Evolutionary conservation across 2,329 filamentous ascomycete species (phyloP).

Genomic region (Trichophyton verrucosum): DNA sequence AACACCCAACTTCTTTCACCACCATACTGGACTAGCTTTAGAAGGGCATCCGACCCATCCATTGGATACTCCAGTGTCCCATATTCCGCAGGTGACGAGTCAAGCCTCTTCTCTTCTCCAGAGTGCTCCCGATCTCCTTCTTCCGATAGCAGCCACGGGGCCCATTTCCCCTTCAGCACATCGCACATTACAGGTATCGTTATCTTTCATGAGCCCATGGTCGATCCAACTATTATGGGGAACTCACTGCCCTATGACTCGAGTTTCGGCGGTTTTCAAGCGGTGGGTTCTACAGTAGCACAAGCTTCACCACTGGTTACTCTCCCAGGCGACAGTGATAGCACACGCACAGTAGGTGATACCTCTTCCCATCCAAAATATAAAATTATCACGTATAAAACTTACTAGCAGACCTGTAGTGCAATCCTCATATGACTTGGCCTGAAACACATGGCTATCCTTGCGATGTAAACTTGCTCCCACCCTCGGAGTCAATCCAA

Average conservation of each 20-base stretch:
- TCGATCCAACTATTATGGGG: conserved; percentile 13
- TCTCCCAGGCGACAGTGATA: conserved; percentile 24
- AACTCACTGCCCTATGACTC: not conserved
- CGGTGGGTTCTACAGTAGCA: conserved; percentile 17
- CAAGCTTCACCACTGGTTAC: conserved; percentile 25
- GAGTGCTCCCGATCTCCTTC: conserved; percentile 34
- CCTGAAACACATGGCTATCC: conserved; percentile 25
- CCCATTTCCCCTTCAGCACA: conserved; percentile 22
- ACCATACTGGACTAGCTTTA: conserved; percentile 27
- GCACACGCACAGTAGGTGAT: conserved; percentile 29
- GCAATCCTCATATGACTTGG: conserved; percentile 31
- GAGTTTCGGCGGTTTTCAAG: conserved; percentile 23
- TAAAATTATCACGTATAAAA: conserved; percentile 17
- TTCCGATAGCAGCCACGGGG: conserved; percentile 25
- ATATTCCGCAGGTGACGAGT: conserved; percentile 28
- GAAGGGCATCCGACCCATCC: conserved; percentile 22
- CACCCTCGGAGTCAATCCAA: conserved; percentile 23
- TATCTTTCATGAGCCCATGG: conserved; percentile 23
- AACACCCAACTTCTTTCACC: conserved; percentile 12
- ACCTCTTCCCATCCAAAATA: conserved; percentile 20
- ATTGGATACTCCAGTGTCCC: conserved; percentile 24
- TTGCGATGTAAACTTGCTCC: conserved; percentile 28
- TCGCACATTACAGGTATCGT: conserved; percentile 22
- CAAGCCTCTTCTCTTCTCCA: conserved; percentile 33
- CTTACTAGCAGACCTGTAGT: conserved; percentile 15